These are phyloP conservation scores for Globisporangium echinulatum DNA, from an alignment of 352 stramenopile species.

Conservation along the genomic window DNA sequence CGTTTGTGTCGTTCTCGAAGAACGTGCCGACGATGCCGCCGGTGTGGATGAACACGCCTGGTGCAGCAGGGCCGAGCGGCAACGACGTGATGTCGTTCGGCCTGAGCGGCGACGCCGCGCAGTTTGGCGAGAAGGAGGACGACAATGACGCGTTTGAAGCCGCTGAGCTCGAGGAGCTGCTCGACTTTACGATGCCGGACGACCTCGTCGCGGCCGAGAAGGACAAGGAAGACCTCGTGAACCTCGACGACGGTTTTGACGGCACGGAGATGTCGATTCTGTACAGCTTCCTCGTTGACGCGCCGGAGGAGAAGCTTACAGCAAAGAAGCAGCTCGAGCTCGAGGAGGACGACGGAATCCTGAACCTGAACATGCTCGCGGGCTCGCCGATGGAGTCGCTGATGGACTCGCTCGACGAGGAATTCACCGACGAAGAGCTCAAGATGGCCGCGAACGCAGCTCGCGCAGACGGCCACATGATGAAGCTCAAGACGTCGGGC, in stretches of 20 bases:
- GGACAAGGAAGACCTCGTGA: slow-evolving; percentile 70
- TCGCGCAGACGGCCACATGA: slow-evolving; percentile 16
- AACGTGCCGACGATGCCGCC: slow-evolving; percentile 56
- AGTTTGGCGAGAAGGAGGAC: slow-evolving; percentile 16
- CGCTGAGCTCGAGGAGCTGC: slow-evolving; percentile 63
- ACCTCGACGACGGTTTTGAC: slow-evolving; percentile 79
- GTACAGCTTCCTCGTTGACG: slow-evolving; percentile 80
- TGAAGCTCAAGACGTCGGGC: slow-evolving; percentile 16
- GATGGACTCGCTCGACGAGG: slow-evolving; percentile 66
- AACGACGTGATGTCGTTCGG: slow-evolving; percentile 36
- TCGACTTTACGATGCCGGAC: slow-evolving; percentile 69
- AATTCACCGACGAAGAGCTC: slow-evolving; percentile 67
- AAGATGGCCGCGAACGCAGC: slow-evolving; percentile 41
- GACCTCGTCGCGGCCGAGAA: slow-evolving; percentile 47
- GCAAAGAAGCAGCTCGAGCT: slow-evolving; percentile 29
- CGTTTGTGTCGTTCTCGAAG: slow-evolving; percentile 65
- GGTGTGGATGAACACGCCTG: slow-evolving; percentile 14
- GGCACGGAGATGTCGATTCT: slow-evolving; percentile 84
- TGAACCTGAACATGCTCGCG: slow-evolving; percentile 73
- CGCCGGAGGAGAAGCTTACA: slow-evolving; percentile 50
- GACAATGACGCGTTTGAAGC: slow-evolving; percentile 44
- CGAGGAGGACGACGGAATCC: slow-evolving; percentile 57
- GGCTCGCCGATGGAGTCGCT: slow-evolving; percentile 58
- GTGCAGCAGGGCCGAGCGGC: slow-evolving; percentile 1
- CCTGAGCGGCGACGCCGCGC: slow-evolving; percentile 18